Base-by-base conservation (phyloP, 1,284 basidiomycete genomes). In the Golubevia sp. region DNA sequence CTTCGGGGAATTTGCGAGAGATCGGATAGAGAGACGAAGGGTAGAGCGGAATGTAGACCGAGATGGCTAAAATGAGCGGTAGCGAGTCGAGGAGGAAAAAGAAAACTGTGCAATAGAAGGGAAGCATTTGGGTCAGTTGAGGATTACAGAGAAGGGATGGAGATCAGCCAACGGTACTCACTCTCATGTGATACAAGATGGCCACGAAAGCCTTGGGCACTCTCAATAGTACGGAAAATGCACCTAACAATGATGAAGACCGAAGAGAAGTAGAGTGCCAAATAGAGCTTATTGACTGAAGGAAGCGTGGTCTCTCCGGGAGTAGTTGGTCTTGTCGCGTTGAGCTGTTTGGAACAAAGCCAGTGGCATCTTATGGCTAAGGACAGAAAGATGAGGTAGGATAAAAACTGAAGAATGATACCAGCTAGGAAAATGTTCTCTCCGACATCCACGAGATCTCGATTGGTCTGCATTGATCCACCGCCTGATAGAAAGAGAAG, bases 191-290 rank as follows among this genome's bases (percentile, higher is more conserved):
- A 64, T 11, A 67, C 56, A 20, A 76, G 53, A 24, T 68, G 66
- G 38, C 75, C 75, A 21, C 49, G 52, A 62, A 74, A 76, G 4
- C 73, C 75, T 56, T 75, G 64, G 18, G 69, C 58, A 24, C 69
- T 65, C 50, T 76, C 75, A 53, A 74, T 62, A 25, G 71, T 74
- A 8, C 75, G 63, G 50, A 70, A 77, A 34, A 74, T 24, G n/a
- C 66, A 5, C 4, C 30, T 34, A 21, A 75, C 57, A 49, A 69
- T 48, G 62, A 69, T 67, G 18, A 21, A 55, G 44, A 69, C 30
- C 15, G 51, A 38, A 49, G 64, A 49, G n/a, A 68, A 21, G 61
- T 68, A 66, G 18, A 68, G 62, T 5, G 30, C 30, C 11, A 34
- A 11, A 11, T 5, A 34, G 25, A 59, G 58, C 23, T 26, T 59